Percentiles rank a stretch among this genome's conserved stretches.
These are phyloP conservation scores for Hortaea werneckii DNA, from an alignment of 2,329 filamentous ascomycete species.

Conservation along the genomic window DNA sequence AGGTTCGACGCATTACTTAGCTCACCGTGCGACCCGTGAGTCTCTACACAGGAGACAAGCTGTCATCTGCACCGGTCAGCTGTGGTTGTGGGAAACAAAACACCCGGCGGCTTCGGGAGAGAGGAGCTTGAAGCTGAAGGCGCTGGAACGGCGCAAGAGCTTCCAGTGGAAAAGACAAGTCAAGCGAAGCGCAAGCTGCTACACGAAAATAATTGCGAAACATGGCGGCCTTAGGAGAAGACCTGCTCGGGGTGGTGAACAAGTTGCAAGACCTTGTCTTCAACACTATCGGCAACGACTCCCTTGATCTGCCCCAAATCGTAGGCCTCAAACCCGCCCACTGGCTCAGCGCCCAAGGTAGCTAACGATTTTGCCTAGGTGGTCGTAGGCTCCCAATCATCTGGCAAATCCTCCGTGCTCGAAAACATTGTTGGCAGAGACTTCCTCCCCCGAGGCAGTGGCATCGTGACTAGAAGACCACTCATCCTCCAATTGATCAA, in stretches of 20 bases:
- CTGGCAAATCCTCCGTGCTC: conserved; percentile 94
- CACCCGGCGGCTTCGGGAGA: not conserved
- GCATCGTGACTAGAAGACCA: conserved; percentile 88
- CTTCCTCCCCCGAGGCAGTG: conserved; percentile 90
- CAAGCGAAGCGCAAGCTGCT: not conserved
- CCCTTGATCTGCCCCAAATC: conserved; percentile 93
- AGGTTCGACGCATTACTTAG: no score
- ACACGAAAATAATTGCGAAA: not conserved
- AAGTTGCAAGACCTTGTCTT: conserved; percentile 88
- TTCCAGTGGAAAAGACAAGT: not conserved
- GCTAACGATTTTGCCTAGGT: conserved; percentile 48
- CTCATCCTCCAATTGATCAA: conserved; percentile 98
- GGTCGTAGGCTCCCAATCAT: conserved; percentile 95
- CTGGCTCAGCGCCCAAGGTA: conserved; percentile 1
- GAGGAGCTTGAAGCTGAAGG: not conserved
- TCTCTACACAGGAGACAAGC: not conserved
- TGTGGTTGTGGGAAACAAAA: not conserved
- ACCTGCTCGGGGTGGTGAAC: conserved; percentile 91
- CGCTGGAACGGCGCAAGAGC: not conserved
- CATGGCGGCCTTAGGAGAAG: conserved; percentile 93
- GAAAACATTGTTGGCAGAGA: conserved; percentile 98
- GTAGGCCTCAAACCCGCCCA: conserved; percentile 47
- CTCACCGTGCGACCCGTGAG: no score
- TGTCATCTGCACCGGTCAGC: not conserved
- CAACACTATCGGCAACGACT: conserved; percentile 99